These are phyloP conservation scores for Populus hybrid DNA, from an alignment of 441 rosid genomes.

Conservation along the genomic window DNA sequence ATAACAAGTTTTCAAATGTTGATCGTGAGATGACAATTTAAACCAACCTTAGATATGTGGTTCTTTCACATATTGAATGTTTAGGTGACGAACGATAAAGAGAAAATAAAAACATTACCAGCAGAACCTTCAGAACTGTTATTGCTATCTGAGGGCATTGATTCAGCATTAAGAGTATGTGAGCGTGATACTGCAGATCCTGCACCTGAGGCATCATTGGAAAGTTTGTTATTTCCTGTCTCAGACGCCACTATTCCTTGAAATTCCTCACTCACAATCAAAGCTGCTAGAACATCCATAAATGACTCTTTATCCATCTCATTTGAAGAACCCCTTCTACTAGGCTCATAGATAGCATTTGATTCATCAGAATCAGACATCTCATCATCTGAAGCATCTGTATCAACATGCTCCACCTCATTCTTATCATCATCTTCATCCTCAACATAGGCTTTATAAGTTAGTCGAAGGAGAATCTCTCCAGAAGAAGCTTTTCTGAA, in stretches of 20 bases:
- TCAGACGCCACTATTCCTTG: slow-evolving; percentile 95
- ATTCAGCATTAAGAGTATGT: too few relatives aligned
- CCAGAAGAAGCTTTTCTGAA: slow-evolving; percentile 72
- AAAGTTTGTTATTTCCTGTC: slow-evolving; percentile 49
- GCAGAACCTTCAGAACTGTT: too few relatives aligned
- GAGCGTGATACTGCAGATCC: slow-evolving; percentile 29
- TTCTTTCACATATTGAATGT: too few relatives aligned
- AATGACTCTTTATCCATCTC: slow-evolving; percentile 71
- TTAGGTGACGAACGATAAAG: too few relatives aligned
- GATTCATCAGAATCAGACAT: slow-evolving; percentile 63
- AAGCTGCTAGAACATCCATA: slow-evolving; percentile 92
- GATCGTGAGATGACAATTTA: too few relatives aligned
- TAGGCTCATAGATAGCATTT: slow-evolving; percentile 34
- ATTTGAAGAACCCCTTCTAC: slow-evolving; percentile 33
- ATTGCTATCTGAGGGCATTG: too few relatives aligned
- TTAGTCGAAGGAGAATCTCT: slow-evolving; percentile 79
- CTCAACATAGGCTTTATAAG: slow-evolving; percentile 94
- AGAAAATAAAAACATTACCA: too few relatives aligned
- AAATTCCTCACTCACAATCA: slow-evolving; percentile 92
- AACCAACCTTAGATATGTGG: too few relatives aligned
- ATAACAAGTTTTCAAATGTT: too few relatives aligned
- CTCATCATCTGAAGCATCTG: slow-evolving; percentile 74
- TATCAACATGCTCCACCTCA: slow-evolving; percentile 38
- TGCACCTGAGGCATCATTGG: slow-evolving; percentile 37
- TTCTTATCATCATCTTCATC: slow-evolving; percentile 88